A percentile compares a stretch with the other conserved stretches of the same genome.
phyloP scores from a whole-genome alignment of 2,329 filamentous ascomycete species.

The Pseudogymnoascus verrucosus region DNA sequence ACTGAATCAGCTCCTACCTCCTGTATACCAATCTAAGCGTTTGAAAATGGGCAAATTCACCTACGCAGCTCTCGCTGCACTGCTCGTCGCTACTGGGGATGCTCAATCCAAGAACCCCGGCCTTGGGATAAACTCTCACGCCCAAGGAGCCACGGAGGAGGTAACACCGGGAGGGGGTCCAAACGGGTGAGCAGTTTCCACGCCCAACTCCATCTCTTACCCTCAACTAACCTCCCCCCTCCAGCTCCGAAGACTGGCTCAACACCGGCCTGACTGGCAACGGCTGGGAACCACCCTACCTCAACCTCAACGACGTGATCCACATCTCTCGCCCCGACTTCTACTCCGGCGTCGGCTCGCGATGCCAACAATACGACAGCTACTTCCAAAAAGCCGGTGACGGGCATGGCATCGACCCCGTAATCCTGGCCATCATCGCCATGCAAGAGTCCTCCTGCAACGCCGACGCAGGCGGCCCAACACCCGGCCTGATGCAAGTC shows the following conservation, averaged over 20 bases:
- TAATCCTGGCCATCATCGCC: constrained; percentile 30
- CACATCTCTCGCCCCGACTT: constrained; percentile 24
- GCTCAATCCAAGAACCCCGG: constrained; percentile 3
- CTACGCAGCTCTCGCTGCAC: background rate
- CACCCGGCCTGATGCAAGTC: constrained; percentile 32
- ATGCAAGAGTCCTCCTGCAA: constrained; percentile 33
- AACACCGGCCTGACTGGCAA: constrained; percentile 24
- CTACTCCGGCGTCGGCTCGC: constrained; percentile 22
- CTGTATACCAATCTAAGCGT: background rate
- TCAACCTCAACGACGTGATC: constrained; percentile 25
- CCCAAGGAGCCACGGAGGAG: constrained; percentile 13
- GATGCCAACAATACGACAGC: constrained; percentile 27
- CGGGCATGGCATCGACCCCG: constrained; percentile 29
- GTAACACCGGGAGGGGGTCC: constrained; percentile 15
- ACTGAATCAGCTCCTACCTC: background rate
- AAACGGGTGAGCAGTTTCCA: constrained; percentile 11
- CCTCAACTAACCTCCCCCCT: constrained; percentile 10
- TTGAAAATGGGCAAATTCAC: background rate
- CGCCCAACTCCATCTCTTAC: background rate
- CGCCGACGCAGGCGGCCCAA: constrained; percentile 27
- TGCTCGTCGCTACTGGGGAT: constrained; percentile 4
- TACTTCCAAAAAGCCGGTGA: constrained; percentile 28
- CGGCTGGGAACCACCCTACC: constrained; percentile 30
- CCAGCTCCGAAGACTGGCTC: constrained; percentile 27
- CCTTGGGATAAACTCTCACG: constrained; percentile 8